These are phyloP conservation scores for Oryza nivara DNA, from an alignment of 176 grass and related monocot genomes.

Conservation along the genomic window DNA sequence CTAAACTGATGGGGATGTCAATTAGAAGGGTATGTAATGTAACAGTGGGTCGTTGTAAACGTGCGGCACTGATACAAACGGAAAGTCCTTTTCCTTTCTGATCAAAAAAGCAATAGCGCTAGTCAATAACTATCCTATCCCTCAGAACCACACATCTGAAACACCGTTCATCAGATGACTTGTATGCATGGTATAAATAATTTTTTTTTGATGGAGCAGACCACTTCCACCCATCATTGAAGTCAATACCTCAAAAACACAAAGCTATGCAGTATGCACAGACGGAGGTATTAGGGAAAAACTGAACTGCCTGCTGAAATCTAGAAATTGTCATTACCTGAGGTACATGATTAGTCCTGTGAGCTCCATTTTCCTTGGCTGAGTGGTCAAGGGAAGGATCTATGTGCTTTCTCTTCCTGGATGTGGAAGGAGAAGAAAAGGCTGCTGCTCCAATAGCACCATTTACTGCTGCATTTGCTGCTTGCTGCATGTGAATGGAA, in stretches of 20 bases:
- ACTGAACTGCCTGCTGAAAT: slow-evolving; percentile 19
- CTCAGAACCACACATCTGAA: background rate
- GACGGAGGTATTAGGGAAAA: slow-evolving; percentile 20
- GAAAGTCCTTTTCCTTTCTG: background rate
- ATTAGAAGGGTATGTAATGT: background rate
- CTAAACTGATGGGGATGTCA: background rate
- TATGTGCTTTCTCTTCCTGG: slow-evolving; percentile 74
- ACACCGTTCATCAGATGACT: background rate
- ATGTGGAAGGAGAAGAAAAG: slow-evolving; percentile 74
- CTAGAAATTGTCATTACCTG: slow-evolving; percentile 60
- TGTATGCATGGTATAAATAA: slow-evolving; percentile 17
- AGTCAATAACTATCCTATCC: slow-evolving; percentile 25
- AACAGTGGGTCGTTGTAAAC: background rate
- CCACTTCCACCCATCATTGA: slow-evolving; percentile 25
- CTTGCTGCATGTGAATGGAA: slow-evolving; percentile 78
- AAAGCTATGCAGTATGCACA: slow-evolving; percentile 19
- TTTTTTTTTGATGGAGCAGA: slow-evolving; percentile 11
- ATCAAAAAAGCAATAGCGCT: background rate
- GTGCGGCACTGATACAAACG: background rate
- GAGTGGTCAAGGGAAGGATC: slow-evolving; percentile 64
- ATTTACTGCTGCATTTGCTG: slow-evolving; percentile 78
- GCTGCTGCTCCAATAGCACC: slow-evolving; percentile 73
- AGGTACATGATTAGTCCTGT: slow-evolving; percentile 51
- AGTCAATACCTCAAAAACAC: slow-evolving; percentile 35
- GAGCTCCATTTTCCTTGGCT: slow-evolving; percentile 50